phyloP scores from a whole-genome alignment of 768 basidiomycete genomes.

The Floccularia luteovirens region DNA sequence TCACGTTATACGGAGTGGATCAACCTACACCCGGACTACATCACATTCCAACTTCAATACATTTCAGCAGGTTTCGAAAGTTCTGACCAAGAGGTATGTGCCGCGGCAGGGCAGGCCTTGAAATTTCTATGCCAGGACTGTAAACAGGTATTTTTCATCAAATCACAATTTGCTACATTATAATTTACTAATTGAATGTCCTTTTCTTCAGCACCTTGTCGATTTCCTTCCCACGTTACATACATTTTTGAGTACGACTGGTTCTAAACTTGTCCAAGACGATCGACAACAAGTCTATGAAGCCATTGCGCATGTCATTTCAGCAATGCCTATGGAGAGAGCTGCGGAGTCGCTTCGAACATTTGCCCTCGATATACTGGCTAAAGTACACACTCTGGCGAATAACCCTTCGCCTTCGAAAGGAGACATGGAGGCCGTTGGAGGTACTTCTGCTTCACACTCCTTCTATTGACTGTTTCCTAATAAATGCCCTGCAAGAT shows the following conservation, averaged over 20 bases:
- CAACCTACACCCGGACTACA: conserved; percentile 80
- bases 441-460: conserved; percentile 42
- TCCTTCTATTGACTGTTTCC: not conserved
- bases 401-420: conserved; percentile 52
- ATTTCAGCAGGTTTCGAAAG: conserved; percentile 90
- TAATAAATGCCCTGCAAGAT: conserved; percentile 34
- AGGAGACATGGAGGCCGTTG: conserved; percentile 60
- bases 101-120: conserved; percentile 92
- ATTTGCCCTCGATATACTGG: conserved; percentile 81
- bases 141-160: conserved; percentile 50
- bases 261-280: conserved; percentile 73
- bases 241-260: conserved; percentile 76
- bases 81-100: conserved; percentile 71
- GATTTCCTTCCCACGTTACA: conserved; percentile 90
- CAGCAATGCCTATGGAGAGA: conserved; percentile 85
- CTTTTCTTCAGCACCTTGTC: conserved; percentile 63
- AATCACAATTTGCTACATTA: not conserved
- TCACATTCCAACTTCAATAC: conserved; percentile 81
- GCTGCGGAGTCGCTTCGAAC: conserved; percentile 82
- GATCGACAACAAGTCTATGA: conserved; percentile 92
- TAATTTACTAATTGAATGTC: conserved; percentile 3
- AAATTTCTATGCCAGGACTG: conserved; percentile 98
- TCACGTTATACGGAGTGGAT: conserved; percentile 98
- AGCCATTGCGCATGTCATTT: conserved; percentile 92
- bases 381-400: conserved; percentile 61